These are phyloP conservation scores for Dendrobium nobile DNA, from an alignment of 106 monocot species.

Conservation along the genomic window DNA sequence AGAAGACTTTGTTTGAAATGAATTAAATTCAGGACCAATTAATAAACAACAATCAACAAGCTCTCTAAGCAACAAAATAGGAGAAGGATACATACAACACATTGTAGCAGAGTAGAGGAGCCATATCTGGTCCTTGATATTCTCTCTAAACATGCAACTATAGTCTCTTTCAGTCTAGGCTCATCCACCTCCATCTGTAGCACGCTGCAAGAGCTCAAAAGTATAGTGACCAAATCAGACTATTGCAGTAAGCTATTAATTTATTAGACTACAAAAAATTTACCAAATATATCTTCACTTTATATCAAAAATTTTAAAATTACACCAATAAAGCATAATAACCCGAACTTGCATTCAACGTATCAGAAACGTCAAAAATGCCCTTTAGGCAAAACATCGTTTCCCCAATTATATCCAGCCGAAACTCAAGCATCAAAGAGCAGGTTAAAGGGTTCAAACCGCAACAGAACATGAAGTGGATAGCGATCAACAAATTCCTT, in stretches of 20 bases:
- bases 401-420: background rate
- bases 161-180: slow-evolving; percentile 34
- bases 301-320: background rate
- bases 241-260: background rate
- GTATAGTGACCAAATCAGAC: background rate
- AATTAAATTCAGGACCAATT: background rate
- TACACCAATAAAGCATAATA: background rate
- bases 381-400: background rate
- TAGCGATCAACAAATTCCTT: slow-evolving; percentile 83
- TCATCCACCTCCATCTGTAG: slow-evolving; percentile 45
- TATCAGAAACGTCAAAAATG: background rate
- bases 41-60: background rate
- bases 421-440: background rate
- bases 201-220: slow-evolving; percentile 41
- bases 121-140: slow-evolving; percentile 73
- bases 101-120: slow-evolving; percentile 55
- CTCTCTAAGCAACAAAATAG: background rate
- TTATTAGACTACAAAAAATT: background rate
- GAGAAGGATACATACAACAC: slow-evolving; percentile 40
- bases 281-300: background rate
- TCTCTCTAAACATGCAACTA: slow-evolving; percentile 75
- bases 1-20: background rate
- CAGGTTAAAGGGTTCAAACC: slow-evolving; percentile 16
- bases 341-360: background rate
- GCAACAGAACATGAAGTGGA: slow-evolving; percentile 56